phyloP scores from a whole-genome alignment of 306 rosid genomes.

The Cucumis melo region DNA sequence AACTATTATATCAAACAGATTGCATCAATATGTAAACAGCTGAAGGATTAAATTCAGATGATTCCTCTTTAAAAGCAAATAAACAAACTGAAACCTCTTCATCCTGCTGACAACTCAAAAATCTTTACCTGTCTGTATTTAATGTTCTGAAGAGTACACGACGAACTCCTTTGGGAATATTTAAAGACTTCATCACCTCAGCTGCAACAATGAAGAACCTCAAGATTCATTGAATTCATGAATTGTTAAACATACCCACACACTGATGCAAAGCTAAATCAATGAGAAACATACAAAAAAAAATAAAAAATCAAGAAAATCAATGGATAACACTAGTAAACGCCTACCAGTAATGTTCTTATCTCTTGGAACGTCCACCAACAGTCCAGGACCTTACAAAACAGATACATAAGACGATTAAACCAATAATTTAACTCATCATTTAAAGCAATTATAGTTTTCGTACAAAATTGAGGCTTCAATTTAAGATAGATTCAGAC shows the following conservation, averaged over 20 bases:
- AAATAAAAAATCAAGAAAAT: background rate
- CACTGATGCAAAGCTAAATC: background rate
- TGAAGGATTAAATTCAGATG: background rate
- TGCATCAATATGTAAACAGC: background rate
- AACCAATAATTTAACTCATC: background rate
- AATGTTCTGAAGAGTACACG: constrained; percentile 19
- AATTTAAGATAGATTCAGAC: background rate
- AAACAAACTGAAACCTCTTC: background rate
- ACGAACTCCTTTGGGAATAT: constrained; percentile 18
- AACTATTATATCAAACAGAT: background rate
- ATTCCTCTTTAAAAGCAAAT: too few relatives aligned
- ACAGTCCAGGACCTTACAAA: constrained; percentile 40
- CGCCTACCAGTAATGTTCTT: constrained; percentile 54
- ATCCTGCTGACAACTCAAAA: background rate
- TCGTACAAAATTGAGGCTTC: background rate
- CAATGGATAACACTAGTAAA: background rate
- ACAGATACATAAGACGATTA: background rate
- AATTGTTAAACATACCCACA: background rate
- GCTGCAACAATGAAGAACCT: constrained; percentile 2
- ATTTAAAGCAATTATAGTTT: background rate
- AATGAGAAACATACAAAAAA: background rate
- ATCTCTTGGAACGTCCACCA: constrained; percentile 61
- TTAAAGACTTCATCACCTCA: constrained; percentile 19
- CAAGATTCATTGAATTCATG: background rate
- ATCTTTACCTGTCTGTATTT: constrained; percentile 13